A percentile compares a stretch with the other conserved stretches of the same genome.
These are phyloP conservation scores for Lagenidium giganteum DNA, from an alignment of 352 stramenopile genomes.

Conservation along the genomic window DNA sequence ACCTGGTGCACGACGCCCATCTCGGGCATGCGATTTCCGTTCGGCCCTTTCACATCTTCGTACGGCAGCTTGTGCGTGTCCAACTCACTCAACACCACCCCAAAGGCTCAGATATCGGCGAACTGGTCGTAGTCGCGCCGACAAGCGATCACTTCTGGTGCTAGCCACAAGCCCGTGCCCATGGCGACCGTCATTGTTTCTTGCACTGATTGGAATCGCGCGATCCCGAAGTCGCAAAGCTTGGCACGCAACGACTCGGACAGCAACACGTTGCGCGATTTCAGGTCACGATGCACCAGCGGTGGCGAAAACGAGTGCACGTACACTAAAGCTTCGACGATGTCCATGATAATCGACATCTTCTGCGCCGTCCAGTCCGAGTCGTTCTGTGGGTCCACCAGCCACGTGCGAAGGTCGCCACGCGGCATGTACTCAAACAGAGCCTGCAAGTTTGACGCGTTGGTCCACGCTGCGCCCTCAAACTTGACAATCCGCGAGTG, in stretches of 20 bases:
- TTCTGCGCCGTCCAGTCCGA: constrained; percentile 18
- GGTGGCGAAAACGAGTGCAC: constrained; percentile 18
- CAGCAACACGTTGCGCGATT: constrained; percentile 22
- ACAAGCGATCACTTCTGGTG: constrained; percentile 52
- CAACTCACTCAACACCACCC: constrained; percentile 59
- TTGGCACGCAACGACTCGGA: constrained; percentile 19
- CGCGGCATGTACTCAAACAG: constrained; percentile 21
- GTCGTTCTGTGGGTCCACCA: constrained; percentile 13
- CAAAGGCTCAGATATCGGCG: constrained; percentile 64
- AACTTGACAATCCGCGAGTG: constrained; percentile 21
- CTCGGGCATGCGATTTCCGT: constrained; percentile 42
- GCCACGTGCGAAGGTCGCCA: constrained; percentile 19
- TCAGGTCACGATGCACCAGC: constrained; percentile 21
- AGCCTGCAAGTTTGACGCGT: constrained; percentile 4
- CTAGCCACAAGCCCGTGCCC: constrained; percentile 56
- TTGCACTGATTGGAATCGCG: too few relatives aligned
- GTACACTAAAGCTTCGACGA: constrained; percentile 25
- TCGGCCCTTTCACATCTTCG: constrained; percentile 20
- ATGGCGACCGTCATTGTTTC: constrained; percentile 66
- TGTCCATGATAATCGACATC: constrained; percentile 20
- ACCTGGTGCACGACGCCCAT: constrained; percentile 54
- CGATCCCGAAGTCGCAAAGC: constrained; percentile 23
- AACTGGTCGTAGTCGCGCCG: constrained; percentile 51
- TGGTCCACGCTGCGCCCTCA: constrained; percentile 16
- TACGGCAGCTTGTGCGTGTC: constrained; percentile 68